phyloP scores from a whole-genome alignment of 2,329 filamentous ascomycete genomes.

The Fusarium torreyae region DNA sequence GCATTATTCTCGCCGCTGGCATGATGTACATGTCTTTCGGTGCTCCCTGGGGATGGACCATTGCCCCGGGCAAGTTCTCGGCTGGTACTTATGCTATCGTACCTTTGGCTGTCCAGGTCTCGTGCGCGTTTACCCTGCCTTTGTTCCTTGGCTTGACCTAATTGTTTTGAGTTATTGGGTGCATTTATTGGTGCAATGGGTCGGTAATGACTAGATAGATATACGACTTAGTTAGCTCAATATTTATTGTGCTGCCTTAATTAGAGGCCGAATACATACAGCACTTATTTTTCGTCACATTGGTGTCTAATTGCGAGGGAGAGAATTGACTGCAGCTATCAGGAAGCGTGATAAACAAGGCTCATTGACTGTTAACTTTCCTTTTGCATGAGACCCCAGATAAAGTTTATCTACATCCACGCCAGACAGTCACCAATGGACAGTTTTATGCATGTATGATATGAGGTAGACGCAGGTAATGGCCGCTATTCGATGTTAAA shows the following conservation, averaged over 20 bases:
- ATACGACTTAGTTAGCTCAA: slow-evolving; percentile 11
- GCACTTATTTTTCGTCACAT: no score
- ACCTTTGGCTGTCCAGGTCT: slow-evolving; percentile 47
- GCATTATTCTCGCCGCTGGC: slow-evolving; percentile 41
- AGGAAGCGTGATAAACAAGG: no score
- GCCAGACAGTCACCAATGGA: no score
- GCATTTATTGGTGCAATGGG: not conserved
- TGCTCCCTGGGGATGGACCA: slow-evolving; percentile 48
- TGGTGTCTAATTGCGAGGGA: no score
- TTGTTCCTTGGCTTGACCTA: slow-evolving; percentile 49
- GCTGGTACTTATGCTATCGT: slow-evolving; percentile 48
- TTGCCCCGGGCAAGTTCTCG: slow-evolving; percentile 45
- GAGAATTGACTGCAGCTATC: no score
- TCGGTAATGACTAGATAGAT: slow-evolving; percentile 13
- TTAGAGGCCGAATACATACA: no score
- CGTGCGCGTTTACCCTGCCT: slow-evolving; percentile 45
- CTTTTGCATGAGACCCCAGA: no score
- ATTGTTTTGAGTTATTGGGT: not conserved
- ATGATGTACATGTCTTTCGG: slow-evolving; percentile 50
- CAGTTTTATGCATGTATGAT: no score
- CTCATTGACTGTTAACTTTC: no score
- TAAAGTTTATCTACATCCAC: no score
- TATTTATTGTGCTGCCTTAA: not conserved
- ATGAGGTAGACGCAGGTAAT: no score
- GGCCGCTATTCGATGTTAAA: no score